Evolutionary conservation across 441 rosid species (phyloP).

Genomic region (Lepidium campestre): DNA sequence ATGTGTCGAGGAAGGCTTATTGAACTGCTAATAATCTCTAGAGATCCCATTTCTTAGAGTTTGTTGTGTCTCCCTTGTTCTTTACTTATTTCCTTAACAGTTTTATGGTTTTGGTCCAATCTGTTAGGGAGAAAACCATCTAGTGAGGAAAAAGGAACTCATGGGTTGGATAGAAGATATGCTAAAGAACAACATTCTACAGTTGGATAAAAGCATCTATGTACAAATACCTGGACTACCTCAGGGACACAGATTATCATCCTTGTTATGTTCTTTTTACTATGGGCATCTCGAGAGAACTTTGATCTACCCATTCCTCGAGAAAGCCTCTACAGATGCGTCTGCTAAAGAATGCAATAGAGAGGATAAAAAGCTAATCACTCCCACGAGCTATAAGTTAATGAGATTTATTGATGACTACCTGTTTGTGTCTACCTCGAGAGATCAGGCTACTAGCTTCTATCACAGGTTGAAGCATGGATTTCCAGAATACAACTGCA

Average conservation of each 20-base stretch:
- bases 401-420: slow-evolving; percentile 80
- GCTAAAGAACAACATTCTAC: slow-evolving; percentile 59
- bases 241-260: slow-evolving; percentile 81
- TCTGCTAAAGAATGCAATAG: slow-evolving; percentile 14
- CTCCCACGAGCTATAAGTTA: slow-evolving; percentile 38
- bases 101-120: slow-evolving; percentile 9
- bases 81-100: not conserved
- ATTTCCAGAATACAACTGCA: slow-evolving; percentile 69
- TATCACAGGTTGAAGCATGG: slow-evolving; percentile 49
- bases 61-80: not conserved
- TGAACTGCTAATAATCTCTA: not conserved
- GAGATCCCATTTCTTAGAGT: not conserved
- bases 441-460: slow-evolving; percentile 56
- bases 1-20: not conserved
- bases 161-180: slow-evolving; percentile 42
- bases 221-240: slow-evolving; percentile 69
- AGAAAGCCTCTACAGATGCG: slow-evolving; percentile 29
- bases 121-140: slow-evolving; percentile 42
- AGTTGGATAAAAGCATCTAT: slow-evolving; percentile 48
- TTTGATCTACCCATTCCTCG: slow-evolving; percentile 63
- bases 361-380: slow-evolving; percentile 19
- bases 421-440: slow-evolving; percentile 78
- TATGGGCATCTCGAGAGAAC: slow-evolving; percentile 76
- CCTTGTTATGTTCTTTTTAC: slow-evolving; percentile 80
- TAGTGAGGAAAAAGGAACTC: slow-evolving; percentile 37